phyloP scores from a whole-genome alignment of 257 asterid genomes.

The Solanum etuberosum region DNA sequence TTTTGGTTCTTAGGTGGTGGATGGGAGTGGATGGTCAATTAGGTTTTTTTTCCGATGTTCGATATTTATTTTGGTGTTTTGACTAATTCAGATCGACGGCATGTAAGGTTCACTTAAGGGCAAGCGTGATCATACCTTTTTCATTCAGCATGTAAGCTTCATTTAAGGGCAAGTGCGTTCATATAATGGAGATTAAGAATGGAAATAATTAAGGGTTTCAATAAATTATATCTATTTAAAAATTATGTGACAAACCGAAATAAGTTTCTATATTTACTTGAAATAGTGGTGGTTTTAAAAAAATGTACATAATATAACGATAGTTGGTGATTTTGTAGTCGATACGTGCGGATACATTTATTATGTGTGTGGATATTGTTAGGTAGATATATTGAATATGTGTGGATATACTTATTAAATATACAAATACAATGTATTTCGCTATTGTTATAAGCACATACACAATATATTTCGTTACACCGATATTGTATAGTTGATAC shows the following conservation, averaged over 20 bases:
- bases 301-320: neutral
- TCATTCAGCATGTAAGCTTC: neutral
- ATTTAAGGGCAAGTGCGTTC: rapidly evolving
- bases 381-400: neutral
- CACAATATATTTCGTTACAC: neutral
- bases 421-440: no score
- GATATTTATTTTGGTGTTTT: rapidly evolving
- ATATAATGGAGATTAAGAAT: neutral
- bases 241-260: neutral
- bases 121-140: neutral
- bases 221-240: neutral
- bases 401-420: no score
- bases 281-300: neutral
- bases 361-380: neutral
- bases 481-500: neutral
- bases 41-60: rapidly evolving
- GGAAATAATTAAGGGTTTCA: neutral
- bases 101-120: neutral
- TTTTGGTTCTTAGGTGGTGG: neutral
- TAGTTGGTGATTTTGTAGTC: neutral
- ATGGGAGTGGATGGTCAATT: neutral
- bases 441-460: no score
- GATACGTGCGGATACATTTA: neutral
- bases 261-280: neutral
- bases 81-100: rapidly evolving